phyloP scores from a whole-genome alignment of 768 basidiomycete genomes.

The Mycena haematopus region DNA sequence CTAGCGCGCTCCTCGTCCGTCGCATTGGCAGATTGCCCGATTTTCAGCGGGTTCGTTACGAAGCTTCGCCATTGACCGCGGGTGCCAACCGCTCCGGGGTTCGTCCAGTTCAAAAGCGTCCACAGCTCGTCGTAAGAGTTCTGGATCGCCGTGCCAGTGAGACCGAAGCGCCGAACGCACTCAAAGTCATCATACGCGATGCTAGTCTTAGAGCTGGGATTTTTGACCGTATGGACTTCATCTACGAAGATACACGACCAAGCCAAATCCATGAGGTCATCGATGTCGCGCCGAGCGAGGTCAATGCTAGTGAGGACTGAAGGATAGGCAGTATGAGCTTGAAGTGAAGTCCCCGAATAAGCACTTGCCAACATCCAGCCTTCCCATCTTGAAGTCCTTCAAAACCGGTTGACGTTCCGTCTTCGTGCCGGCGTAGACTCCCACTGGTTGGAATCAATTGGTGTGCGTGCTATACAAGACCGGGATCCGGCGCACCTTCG shows the following conservation, averaged over 20 bases:
- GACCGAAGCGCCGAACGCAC: conserved; percentile 76
- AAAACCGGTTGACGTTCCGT: conserved; percentile 64
- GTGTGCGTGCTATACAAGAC: not conserved
- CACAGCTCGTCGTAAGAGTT: conserved; percentile 92
- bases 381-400: conserved; percentile 78
- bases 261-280: conserved; percentile 66
- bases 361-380: conserved; percentile 80
- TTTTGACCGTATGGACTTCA: conserved; percentile 92
- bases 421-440: conserved; percentile 63
- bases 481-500: conserved; percentile 44
- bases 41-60: conserved; percentile 69
- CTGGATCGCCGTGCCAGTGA: conserved; percentile 84
- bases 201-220: conserved; percentile 68
- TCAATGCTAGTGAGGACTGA: conserved; percentile 86
- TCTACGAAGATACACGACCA: conserved; percentile 84
- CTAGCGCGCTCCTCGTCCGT: conserved; percentile 65
- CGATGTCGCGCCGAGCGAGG: conserved; percentile 73
- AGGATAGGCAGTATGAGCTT: conserved; percentile 6
- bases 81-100: conserved; percentile 78
- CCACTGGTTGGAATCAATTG: conserved; percentile 44
- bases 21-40: conserved; percentile 71
- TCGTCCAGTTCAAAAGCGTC: conserved; percentile 93
- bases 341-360: not conserved
- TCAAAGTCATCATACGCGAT: conserved; percentile 73
- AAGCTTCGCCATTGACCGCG: conserved; percentile 77